These are phyloP conservation scores for Alternaria atra DNA, from an alignment of 2,329 filamentous ascomycete genomes.

Conservation along the genomic window DNA sequence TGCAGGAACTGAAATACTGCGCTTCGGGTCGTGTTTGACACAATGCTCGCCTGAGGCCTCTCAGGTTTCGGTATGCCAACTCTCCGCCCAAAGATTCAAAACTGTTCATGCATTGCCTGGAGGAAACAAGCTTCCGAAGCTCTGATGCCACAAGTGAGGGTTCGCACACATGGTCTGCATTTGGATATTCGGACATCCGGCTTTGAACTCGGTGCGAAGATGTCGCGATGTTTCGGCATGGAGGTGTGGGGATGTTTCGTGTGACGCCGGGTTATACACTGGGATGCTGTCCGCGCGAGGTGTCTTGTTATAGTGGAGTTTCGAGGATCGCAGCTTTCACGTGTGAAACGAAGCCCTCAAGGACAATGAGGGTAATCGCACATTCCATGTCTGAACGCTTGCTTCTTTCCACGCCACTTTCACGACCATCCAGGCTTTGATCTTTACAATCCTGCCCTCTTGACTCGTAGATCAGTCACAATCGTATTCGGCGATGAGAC, in stretches of 20 bases:
- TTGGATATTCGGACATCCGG: constrained; percentile 7
- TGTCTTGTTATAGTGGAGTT: background rate
- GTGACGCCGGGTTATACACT: constrained; percentile 4
- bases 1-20: constrained; percentile 12
- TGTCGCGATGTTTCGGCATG: constrained; percentile 6
- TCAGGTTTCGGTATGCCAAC: constrained; percentile 7
- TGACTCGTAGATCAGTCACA: background rate
- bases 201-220: background rate
- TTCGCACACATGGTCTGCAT: constrained; percentile 11
- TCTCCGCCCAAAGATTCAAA: constrained; percentile 2
- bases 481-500: constrained; percentile 23
- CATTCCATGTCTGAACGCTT: background rate
- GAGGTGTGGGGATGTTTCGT: constrained; percentile 3
- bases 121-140: constrained; percentile 7
- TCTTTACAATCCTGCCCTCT: background rate
- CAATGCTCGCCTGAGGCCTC: constrained; percentile 14
- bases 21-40: constrained; percentile 13
- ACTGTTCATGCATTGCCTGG: constrained; percentile 8
- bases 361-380: background rate
- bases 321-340: background rate
- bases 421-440: background rate
- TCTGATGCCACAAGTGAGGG: background rate
- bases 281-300: background rate
- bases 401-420: background rate
- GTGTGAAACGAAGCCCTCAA: background rate